A percentile compares a stretch with the other conserved stretches of the same genome.
These are phyloP conservation scores for Bipolaris victoriae DNA, from an alignment of 2,329 filamentous ascomycete genomes.

Conservation along the genomic window DNA sequence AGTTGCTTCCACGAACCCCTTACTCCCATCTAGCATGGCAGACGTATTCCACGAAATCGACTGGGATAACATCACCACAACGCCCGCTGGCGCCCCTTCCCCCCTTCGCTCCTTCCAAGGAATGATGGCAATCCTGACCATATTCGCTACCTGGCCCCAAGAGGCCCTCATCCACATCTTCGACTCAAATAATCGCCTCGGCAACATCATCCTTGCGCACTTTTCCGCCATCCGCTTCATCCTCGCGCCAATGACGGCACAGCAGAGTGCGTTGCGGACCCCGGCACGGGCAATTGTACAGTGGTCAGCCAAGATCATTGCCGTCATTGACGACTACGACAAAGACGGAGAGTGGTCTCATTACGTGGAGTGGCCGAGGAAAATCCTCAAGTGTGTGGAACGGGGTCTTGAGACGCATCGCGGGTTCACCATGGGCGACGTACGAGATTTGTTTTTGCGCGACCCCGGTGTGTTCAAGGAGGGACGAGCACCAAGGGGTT, in stretches of 20 bases:
- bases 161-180: conserved; percentile 24
- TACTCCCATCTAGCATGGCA: conserved; percentile 8
- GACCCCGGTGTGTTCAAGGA: conserved; percentile 53
- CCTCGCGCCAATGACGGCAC: conserved; percentile 20
- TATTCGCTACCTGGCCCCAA: conserved; percentile 30
- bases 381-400: conserved; percentile 21
- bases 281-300: conserved; percentile 34
- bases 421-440: conserved; percentile 15
- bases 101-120: conserved; percentile 21
- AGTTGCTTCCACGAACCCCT: conserved; percentile 13
- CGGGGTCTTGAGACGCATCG: conserved; percentile 14
- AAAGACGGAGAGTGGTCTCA: conserved; percentile 36
- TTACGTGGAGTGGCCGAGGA: conserved; percentile 45
- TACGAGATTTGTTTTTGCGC: conserved; percentile 15
- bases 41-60: conserved; percentile 11
- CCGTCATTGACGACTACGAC: conserved; percentile 34
- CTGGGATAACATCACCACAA: conserved; percentile 14
- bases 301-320: conserved; percentile 50
- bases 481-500: conserved; percentile 9
- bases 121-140: conserved; percentile 21
- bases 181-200: conserved; percentile 20
- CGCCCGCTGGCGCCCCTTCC: conserved; percentile 7
- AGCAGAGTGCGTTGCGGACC: conserved; percentile 13
- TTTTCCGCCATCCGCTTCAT: conserved; percentile 25
- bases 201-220: conserved; percentile 25